Base-by-base conservation (phyloP, 768 basidiomycete species). In the Mycena alexandri region DNA sequence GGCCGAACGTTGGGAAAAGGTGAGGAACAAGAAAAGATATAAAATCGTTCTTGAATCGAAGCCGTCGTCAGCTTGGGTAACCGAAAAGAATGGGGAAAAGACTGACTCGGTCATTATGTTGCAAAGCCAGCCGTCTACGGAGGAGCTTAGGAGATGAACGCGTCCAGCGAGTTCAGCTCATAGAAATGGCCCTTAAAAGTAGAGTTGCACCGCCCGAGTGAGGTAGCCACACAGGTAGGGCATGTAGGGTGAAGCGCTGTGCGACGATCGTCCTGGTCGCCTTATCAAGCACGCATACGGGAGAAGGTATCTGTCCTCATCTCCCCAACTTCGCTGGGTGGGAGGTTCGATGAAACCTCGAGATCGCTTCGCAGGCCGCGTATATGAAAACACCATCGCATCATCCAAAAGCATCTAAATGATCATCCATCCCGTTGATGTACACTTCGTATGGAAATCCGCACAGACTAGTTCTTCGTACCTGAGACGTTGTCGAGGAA, bases 321-420 rank as follows among this genome's bases (percentile, higher is more conserved):
- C 58, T 48, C 44, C 33, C 44, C 62, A 55, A 43, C 50, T 56
- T 56, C 29, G 33, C 17, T 54, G 52, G n/a, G 62, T 56, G 53
- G 54, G 46, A 56, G 47, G 53, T 63, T 55, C 33, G 19, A 24
- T 61, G 60, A 13, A 29, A 1, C 13, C 7, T 48, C 10, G 22
- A 36, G 51, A 44, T 55, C n/a, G 41, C n/a, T 19, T 25, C 19
- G 21, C n/a, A 29, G 41, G 13, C 29, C 57, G 43, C 36, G 17
- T 47, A 47, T 60, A 55, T 54, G 36, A 54, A 54, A 42, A 17
- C 22, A 24, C 10, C 65, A 67, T 61, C 65, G 59, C 60, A 61
- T 67, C 65, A 67, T 38, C 65, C 41, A 51, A 65, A n/a, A 65
- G 63, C 41, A 55, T 59, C 63, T 53, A 50, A 33, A 29, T 43